phyloP scores from a whole-genome alignment of 176 grass and related monocot species.

The Bothriochloa decipiens region DNA sequence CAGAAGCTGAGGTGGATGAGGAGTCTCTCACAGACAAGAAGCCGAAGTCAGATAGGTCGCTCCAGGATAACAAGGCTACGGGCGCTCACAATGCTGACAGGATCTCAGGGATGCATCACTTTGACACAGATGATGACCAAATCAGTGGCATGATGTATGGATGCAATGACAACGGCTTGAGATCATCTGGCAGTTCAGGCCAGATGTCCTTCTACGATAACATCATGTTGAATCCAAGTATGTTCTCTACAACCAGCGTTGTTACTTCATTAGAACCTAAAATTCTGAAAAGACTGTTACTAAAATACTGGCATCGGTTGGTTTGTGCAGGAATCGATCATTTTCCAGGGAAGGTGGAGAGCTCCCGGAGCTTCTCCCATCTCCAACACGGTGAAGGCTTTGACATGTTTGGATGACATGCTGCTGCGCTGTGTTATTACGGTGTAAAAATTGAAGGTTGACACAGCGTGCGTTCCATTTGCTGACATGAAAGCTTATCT shows the following conservation, averaged over 20 bases:
- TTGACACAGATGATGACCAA: constrained; percentile 45
- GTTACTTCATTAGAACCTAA: neutral
- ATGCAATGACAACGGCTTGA: constrained; percentile 53
- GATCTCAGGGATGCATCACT: constrained; percentile 49
- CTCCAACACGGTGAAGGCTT: constrained; percentile 59
- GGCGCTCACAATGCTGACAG: constrained; percentile 38
- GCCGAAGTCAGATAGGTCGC: constrained; percentile 56
- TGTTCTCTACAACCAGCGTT: neutral
- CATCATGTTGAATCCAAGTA: constrained; percentile 74
- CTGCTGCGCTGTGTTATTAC: neutral
- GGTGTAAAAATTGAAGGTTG: constrained; percentile 39
- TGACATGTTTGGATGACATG: constrained; percentile 76
- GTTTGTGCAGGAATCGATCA: constrained; percentile 70
- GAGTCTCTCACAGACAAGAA: constrained; percentile 86
- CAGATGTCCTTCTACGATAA: constrained; percentile 84
- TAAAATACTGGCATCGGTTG: constrained; percentile 11
- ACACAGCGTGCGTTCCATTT: constrained; percentile 10
- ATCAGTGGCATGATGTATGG: constrained; percentile 52
- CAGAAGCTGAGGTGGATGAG: constrained; percentile 72
- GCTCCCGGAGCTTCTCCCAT: constrained; percentile 53
- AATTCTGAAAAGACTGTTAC: neutral
- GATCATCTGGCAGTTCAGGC: constrained; percentile 55
- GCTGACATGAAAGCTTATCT: constrained; percentile 27
- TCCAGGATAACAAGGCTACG: constrained; percentile 40
- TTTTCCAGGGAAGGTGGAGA: constrained; percentile 68